phyloP scores from a whole-genome alignment of 805 yeast genomes.

The Barnettozyma vustinii region DNA sequence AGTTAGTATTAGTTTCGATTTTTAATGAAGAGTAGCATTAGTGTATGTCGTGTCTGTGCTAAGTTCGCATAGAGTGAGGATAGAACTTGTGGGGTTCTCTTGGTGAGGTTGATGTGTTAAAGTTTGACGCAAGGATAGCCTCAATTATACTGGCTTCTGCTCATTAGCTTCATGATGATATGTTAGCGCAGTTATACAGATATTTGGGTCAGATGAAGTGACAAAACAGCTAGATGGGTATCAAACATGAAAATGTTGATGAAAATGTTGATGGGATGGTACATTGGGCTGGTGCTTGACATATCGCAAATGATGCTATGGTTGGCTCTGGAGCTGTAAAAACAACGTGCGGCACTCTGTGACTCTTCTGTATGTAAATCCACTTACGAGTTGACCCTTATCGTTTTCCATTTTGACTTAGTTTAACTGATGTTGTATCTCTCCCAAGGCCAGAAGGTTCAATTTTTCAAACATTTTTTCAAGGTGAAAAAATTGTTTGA shows the following conservation, averaged over 20 bases:
- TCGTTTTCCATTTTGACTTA: constrained; percentile 96
- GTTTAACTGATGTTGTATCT: constrained; percentile 11
- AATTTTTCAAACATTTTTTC: constrained; percentile 5
- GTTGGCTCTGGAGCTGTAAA: not conserved
- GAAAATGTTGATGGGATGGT: not conserved
- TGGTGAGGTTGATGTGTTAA: too few relatives aligned
- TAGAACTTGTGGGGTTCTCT: not conserved
- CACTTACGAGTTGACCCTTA: constrained; percentile 97
- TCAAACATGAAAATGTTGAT: not conserved
- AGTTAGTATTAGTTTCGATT: constrained; percentile 20
- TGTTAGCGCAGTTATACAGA: too few relatives aligned
- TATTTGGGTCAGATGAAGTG: not conserved
- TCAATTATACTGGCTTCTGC: too few relatives aligned
- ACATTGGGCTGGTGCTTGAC: not conserved
- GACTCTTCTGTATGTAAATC: not conserved
- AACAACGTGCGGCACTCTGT: not conserved
- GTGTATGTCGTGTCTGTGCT: not conserved
- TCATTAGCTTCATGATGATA: too few relatives aligned
- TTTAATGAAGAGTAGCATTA: too few relatives aligned
- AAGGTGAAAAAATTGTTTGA: constrained; percentile 6
- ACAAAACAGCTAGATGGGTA: not conserved
- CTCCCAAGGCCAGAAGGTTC: not conserved
- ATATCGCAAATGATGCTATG: not conserved
- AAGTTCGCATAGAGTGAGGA: not conserved
- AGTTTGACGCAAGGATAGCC: too few relatives aligned